Evolutionary conservation across 1,284 basidiomycete genomes (phyloP).

Genomic region (Cryptococcus sp.): DNA sequence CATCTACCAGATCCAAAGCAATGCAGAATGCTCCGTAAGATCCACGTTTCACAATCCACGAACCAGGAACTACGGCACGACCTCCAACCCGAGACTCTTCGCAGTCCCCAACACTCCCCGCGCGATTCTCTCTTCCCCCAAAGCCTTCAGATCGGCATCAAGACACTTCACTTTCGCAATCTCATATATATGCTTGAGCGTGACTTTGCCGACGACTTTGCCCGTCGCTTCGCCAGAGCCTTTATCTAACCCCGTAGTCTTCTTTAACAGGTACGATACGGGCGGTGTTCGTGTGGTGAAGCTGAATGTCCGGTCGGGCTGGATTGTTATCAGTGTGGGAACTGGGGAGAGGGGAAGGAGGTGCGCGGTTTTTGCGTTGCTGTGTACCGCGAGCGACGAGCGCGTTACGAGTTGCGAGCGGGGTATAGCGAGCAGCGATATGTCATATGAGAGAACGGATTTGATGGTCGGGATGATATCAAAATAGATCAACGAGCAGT

Average conservation of each 20-base stretch:
- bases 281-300: conserved; percentile 92
- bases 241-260: conserved; percentile 86
- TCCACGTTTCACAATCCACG: neutral
- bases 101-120: conserved; percentile 83
- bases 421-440: neutral
- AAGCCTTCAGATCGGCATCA: conserved; percentile 82
- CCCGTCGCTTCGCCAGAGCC: conserved; percentile 61
- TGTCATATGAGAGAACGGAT: neutral
- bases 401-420: neutral
- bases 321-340: conserved; percentile 87
- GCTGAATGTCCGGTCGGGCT: conserved; percentile 92
- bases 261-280: conserved; percentile 87
- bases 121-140: conserved; percentile 82
- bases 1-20: neutral
- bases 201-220: conserved; percentile 71
- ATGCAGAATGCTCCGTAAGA: neutral
- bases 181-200: conserved; percentile 97
- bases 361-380: conserved; percentile 87
- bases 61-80: conserved; percentile 64
- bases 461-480: neutral
- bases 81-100: conserved; percentile 78
- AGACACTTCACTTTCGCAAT: conserved; percentile 95
- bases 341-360: conserved; percentile 83
- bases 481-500: neutral
- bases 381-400: conserved; percentile 56